These are phyloP conservation scores for Fomitopsis pinicola DNA, from an alignment of 1,284 basidiomycete genomes.

Conservation along the genomic window DNA sequence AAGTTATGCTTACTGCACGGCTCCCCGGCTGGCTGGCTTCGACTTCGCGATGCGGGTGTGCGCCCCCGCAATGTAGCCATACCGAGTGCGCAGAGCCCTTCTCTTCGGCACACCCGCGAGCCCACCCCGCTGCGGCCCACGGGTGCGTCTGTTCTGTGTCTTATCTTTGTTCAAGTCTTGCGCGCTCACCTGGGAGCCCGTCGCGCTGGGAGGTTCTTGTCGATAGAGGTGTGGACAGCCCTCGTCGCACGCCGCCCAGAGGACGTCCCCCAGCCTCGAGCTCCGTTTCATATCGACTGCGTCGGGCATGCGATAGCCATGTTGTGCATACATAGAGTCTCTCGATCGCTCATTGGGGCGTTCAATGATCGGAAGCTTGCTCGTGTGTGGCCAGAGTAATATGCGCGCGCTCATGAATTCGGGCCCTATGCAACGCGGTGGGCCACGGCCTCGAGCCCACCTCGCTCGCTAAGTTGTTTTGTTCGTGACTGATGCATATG, in stretches of 20 bases:
- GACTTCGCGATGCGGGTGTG: background rate
- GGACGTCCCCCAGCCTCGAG: no score
- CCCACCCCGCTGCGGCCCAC: background rate
- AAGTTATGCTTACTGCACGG: background rate
- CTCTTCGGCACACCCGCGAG: background rate
- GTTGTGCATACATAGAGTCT: no score
- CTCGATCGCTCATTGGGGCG: background rate
- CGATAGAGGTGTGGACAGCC: no score
- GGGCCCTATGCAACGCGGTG: background rate
- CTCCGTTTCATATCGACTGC: no score
- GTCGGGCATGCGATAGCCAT: no score
- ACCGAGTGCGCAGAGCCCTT: background rate
- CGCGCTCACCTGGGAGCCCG: background rate
- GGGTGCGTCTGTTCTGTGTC: background rate
- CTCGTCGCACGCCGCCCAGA: no score
- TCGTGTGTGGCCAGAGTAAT: background rate
- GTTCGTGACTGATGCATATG: background rate
- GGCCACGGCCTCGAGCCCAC: background rate
- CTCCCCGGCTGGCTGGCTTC: background rate
- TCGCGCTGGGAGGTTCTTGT: background rate
- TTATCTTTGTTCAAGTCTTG: background rate
- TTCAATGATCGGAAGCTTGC: background rate
- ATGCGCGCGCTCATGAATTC: background rate
- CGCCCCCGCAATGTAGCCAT: background rate
- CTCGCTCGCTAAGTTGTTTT: background rate